phyloP scores from a whole-genome alignment of 1,139 yeast species.

The Geotrichum restrictum region DNA sequence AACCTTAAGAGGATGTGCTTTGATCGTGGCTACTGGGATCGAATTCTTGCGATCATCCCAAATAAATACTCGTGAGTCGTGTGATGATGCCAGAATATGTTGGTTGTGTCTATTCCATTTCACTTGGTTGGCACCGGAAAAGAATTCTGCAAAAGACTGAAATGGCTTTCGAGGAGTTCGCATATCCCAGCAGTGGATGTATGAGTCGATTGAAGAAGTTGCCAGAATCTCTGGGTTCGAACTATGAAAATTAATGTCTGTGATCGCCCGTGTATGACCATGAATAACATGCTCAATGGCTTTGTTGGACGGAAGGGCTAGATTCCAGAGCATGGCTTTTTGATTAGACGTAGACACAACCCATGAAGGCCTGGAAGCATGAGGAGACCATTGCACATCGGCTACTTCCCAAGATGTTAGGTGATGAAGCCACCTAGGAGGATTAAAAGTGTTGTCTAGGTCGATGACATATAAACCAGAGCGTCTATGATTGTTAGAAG shows the following conservation, averaged over 20 bases:
- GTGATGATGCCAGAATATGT: slow-evolving; percentile 76
- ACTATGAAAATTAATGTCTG: slow-evolving; percentile 92
- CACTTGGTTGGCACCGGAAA: slow-evolving; percentile 91
- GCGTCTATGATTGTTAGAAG: slow-evolving; percentile 41
- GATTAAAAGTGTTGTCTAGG: slow-evolving; percentile 88
- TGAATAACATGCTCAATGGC: slow-evolving; percentile 87
- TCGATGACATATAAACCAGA: slow-evolving; percentile 87
- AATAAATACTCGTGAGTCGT: slow-evolving; percentile 69
- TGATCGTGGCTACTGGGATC: slow-evolving; percentile 60
- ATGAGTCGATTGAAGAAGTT: slow-evolving; percentile 89
- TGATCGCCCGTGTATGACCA: slow-evolving; percentile 86
- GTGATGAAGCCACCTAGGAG: slow-evolving; percentile 91
- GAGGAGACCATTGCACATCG: slow-evolving; percentile 97
- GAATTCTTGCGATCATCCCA: slow-evolving; percentile 91
- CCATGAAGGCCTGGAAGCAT: slow-evolving; percentile 77
- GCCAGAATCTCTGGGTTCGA: slow-evolving; percentile 84
- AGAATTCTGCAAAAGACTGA: slow-evolving; percentile 83
- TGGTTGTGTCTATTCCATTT: slow-evolving; percentile 85
- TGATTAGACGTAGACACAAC: slow-evolving; percentile 92
- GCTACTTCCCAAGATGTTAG: slow-evolving; percentile 97
- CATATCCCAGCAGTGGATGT: slow-evolving; percentile 86
- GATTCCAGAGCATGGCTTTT: slow-evolving; percentile 91
- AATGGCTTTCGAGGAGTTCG: slow-evolving; percentile 70
- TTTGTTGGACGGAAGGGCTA: slow-evolving; percentile 65
- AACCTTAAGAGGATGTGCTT: slow-evolving; percentile 77